A percentile compares a stretch with the other conserved stretches of the same genome.
phyloP scores from a whole-genome alignment of 495 filamentous ascomycete genomes.

The Pyrenula aspistea region DNA sequence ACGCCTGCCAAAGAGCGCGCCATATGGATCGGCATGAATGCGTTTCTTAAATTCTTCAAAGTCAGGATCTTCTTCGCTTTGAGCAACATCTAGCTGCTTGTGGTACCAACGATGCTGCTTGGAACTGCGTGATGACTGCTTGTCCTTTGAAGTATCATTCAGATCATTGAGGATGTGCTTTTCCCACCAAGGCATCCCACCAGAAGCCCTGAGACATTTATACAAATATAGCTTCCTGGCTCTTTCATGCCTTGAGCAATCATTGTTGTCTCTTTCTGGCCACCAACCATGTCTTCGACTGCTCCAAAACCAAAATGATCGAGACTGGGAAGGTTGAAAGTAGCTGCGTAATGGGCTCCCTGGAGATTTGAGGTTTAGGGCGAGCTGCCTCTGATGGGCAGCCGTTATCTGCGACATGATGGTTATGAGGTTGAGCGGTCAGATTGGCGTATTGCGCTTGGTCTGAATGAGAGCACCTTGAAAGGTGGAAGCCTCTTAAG shows the following conservation, averaged over 20 bases:
- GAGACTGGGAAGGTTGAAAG: background rate
- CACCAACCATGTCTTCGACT: background rate
- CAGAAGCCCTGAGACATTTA: background rate
- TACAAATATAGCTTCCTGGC: background rate
- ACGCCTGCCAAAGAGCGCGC: slow-evolving; percentile 28
- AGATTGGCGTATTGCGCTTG: no score
- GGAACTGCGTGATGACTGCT: background rate
- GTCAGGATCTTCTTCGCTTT: background rate
- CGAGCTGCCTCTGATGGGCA: background rate
- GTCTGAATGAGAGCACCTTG: no score
- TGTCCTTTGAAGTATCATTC: background rate
- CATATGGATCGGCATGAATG: slow-evolving; percentile 27
- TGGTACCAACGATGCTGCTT: background rate
- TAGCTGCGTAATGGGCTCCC: background rate
- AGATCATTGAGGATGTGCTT: background rate
- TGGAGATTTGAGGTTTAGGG: background rate
- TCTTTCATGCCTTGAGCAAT: background rate
- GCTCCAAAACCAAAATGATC: background rate
- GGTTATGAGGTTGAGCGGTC: background rate
- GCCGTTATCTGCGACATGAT: background rate
- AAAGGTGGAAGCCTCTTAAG: no score
- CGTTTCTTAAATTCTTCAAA: slow-evolving; percentile 20
- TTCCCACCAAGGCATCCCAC: background rate
- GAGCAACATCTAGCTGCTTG: background rate
- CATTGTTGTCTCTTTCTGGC: background rate